Evolutionary conservation across 1,139 yeast genomes (phyloP).

Genomic region (Geotrichum restrictum): DNA sequence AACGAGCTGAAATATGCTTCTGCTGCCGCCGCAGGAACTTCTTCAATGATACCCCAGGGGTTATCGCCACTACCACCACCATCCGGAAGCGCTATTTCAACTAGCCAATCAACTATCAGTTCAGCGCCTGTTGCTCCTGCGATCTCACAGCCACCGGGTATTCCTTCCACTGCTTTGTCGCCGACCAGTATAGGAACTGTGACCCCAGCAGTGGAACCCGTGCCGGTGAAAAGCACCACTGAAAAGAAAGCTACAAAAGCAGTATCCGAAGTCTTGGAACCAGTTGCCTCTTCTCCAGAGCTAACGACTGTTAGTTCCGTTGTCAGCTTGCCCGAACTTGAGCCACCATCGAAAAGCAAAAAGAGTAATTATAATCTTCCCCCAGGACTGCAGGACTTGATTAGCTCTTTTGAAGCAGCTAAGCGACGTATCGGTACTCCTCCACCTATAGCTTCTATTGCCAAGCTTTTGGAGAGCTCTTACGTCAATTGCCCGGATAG

Average conservation of each 20-base stretch:
- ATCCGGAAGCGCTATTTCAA: slow-evolving; percentile 16
- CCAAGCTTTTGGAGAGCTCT: slow-evolving; percentile 65
- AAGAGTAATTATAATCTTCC: slow-evolving; percentile 38
- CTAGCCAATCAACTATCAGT: slow-evolving; percentile 7
- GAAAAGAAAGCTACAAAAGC: neutral
- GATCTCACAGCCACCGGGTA: slow-evolving; percentile 7
- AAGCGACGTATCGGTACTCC: slow-evolving; percentile 48
- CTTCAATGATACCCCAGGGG: slow-evolving; percentile 29
- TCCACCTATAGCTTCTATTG: slow-evolving; percentile 54
- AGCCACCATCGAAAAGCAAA: neutral
- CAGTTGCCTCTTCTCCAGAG: neutral
- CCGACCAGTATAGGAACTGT: neutral
- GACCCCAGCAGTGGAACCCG: neutral
- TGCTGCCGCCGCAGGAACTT: slow-evolving; percentile 53
- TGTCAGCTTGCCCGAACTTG: neutral
- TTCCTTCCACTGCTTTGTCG: neutral
- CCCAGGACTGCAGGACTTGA: slow-evolving; percentile 48
- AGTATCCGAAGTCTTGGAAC: neutral
- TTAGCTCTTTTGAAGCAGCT: slow-evolving; percentile 46
- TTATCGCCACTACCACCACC: slow-evolving; percentile 36
- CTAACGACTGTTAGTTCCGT: neutral
- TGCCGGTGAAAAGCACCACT: neutral
- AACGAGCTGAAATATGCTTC: slow-evolving; percentile 67
- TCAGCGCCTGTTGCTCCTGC: slow-evolving; percentile 25
- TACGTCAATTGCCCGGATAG: slow-evolving; percentile 90